Evolutionary conservation across 805 yeast genomes (phyloP).

Genomic region (Candida ovalis): DNA sequence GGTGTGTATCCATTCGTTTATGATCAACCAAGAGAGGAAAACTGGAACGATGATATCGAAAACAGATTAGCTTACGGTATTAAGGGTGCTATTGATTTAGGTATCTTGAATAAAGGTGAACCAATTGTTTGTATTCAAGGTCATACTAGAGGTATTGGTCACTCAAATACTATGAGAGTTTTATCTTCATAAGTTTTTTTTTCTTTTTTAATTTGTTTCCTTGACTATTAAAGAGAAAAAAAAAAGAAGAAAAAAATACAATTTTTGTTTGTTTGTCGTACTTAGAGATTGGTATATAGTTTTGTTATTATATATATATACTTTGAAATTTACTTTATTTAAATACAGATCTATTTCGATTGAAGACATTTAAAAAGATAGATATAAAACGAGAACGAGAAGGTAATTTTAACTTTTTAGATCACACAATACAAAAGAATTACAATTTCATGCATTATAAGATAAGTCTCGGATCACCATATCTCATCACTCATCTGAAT

Average conservation of each 20-base stretch:
- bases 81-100: conserved; percentile 80
- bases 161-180: conserved; percentile 97
- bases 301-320: background rate
- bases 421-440: no score
- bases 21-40: conserved; percentile 56
- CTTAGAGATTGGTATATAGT: background rate
- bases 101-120: conserved; percentile 84
- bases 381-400: no score
- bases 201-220: background rate
- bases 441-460: no score
- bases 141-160: conserved; percentile 98
- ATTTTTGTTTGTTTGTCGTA: background rate
- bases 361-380: no score
- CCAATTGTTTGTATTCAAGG: conserved; percentile 94
- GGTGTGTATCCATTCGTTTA: conserved; percentile 98
- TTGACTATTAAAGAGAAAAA: background rate
- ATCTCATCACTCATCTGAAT: no score
- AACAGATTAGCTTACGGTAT: conserved; percentile 91
- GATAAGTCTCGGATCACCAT: no score
- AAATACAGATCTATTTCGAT: background rate
- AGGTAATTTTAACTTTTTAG: no score
- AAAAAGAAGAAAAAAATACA: background rate
- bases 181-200: conserved; percentile 52
- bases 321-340: background rate
- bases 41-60: conserved; percentile 98